A percentile compares a stretch with the other conserved stretches of the same genome.
phyloP scores from a whole-genome alignment of 2,329 filamentous ascomycete species.

The Phaeosphaeria sp. region DNA sequence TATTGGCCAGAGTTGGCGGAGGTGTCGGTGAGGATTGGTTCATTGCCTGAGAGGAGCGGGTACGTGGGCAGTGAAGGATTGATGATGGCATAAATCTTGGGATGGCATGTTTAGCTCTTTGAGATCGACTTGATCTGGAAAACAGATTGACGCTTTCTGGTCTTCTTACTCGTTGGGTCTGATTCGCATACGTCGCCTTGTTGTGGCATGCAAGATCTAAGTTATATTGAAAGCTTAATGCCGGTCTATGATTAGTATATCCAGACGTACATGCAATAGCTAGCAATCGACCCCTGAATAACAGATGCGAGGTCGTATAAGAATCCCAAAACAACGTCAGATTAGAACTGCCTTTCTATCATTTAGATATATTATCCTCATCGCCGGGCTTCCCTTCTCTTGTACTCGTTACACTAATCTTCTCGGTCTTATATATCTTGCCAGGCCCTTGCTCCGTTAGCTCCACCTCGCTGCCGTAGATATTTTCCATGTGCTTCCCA shows the following conservation, averaged over 20 bases:
- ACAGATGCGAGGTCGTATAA: too few relatives aligned
- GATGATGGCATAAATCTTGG: not conserved
- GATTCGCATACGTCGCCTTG: too few relatives aligned
- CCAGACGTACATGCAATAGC: too few relatives aligned
- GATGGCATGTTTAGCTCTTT: too few relatives aligned
- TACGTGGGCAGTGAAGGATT: not conserved
- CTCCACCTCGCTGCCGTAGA: conserved; percentile 8
- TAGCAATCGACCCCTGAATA: too few relatives aligned
- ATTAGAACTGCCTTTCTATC: not conserved
- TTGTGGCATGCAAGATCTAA: too few relatives aligned
- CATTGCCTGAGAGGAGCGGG: not conserved
- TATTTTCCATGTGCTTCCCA: not conserved
- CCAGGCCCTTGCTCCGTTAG: conserved; percentile 4
- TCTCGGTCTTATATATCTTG: conserved; percentile 10
- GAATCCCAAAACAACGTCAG: too few relatives aligned
- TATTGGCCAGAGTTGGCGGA: not conserved
- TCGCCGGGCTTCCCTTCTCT: not conserved
- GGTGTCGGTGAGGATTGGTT: not conserved
- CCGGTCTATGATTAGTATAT: too few relatives aligned
- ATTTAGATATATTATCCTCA: not conserved
- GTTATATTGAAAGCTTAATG: not conserved
- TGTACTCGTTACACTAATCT: conserved; percentile 6
- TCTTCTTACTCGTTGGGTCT: not conserved
- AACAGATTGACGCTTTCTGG: not conserved
- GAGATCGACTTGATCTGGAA: too few relatives aligned